Base-by-base conservation (phyloP, 1,139 yeast genomes). In the Kluyveromyces marxianus region DNA sequence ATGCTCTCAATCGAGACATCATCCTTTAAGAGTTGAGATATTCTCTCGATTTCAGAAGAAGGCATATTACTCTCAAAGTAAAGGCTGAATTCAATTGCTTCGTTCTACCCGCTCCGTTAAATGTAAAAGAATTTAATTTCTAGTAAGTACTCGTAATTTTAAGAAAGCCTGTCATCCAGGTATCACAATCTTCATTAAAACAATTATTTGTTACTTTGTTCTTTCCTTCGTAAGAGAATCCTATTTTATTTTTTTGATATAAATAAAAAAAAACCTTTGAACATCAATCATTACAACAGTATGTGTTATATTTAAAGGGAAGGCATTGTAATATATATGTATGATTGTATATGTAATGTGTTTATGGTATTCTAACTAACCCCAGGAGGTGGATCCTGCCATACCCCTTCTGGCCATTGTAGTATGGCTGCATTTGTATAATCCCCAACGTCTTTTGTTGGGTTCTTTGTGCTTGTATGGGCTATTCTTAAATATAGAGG, bases 381-480 rank as follows among this genome's bases (percentile, higher is more conserved):
- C 4, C 41, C 41, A 7, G 41, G 41, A n/a, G 31, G 25, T 29
- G 41, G 41, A 27, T 40, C 43, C 31, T 39, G 37, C 59, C 81
- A 74, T 7, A 67, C 64, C 0, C 83, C 83, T 29, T 70, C 66
- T 1, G 87, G 87, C 79, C 83, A 79, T 41, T 67, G 61, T 33
- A 80, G 59, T 1, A 69, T 57, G 1, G 77, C 86, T 2, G 85
- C 84, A 49, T 72, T 72, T 2, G 84, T 74, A 50, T 75, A 81
- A 57, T 81, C 87, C 10, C 74, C 72, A 42, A 69, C 63, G 26
- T 77, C 67, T 42, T 69, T 69, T 7, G 56, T 54, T 4, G 67
- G 57, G 2, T 68, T 60, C 4, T 69, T 68, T 7, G 71, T 63
- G n/a, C 76, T 64, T 38, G 75, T 75, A 40, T 72, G 66, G 0